Percentiles rank a stretch among this genome's conserved stretches.
Conservation (phyloP, 192 early-diverging fungal genomes). For the Neocallimastix lanati region DNA sequence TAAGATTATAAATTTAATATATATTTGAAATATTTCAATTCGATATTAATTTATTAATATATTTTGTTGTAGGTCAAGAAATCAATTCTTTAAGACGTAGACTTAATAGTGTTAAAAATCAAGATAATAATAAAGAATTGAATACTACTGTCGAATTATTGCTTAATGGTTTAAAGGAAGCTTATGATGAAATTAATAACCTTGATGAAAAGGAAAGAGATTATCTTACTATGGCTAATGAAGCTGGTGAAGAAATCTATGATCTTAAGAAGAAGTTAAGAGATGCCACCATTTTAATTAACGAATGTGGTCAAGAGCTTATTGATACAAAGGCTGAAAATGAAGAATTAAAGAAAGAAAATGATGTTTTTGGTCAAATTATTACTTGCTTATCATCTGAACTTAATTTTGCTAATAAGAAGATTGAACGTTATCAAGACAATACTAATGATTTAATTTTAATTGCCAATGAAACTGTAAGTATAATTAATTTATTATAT, state of each 20-base stretch:
- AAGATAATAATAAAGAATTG: background rate
- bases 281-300: background rate
- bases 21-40: no score
- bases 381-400: background rate
- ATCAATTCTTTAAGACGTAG: background rate
- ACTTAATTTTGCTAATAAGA: background rate
- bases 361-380: background rate
- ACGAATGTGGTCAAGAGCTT: background rate
- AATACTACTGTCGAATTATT: background rate
- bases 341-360: background rate
- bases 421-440: background rate
- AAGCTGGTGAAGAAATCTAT: background rate
- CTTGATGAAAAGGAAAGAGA: background rate
- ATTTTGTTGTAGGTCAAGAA: background rate
- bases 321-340: background rate
- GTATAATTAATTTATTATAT: background rate
- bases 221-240: background rate
- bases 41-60: no score
- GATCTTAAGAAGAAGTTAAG: background rate
- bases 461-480: background rate
- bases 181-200: background rate
- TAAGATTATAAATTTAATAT: background rate
- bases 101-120: background rate
- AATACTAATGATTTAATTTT: background rate
- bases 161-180: background rate